Percentiles rank a stretch among this genome's conserved stretches.
phyloP scores from a whole-genome alignment of 495 filamentous ascomycete genomes.

The Penicillium tannophilum region DNA sequence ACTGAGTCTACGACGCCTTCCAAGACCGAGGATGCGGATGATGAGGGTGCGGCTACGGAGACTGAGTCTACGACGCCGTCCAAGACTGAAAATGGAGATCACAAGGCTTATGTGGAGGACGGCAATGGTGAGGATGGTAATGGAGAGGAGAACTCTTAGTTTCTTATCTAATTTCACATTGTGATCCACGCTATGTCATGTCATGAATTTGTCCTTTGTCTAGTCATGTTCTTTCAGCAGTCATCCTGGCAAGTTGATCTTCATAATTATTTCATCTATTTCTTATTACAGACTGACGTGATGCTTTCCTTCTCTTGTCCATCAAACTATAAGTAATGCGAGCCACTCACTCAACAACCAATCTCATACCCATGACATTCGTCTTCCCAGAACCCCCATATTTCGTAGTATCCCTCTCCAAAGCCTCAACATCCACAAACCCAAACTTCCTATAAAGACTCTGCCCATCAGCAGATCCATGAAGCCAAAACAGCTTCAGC shows the following conservation, averaged over 20 bases:
- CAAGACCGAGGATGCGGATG: constrained; percentile 8
- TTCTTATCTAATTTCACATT: background rate
- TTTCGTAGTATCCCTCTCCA: background rate
- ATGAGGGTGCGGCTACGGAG: constrained; percentile 22
- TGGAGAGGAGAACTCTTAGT: constrained; percentile 6
- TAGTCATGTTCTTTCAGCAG: too few relatives aligned
- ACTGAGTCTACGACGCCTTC: constrained; percentile 20
- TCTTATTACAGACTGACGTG: too few relatives aligned
- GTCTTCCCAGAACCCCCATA: constrained; percentile 7
- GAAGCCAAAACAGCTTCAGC: constrained; percentile 5
- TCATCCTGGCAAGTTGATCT: too few relatives aligned
- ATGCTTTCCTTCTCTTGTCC: too few relatives aligned
- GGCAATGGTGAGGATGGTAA: constrained; percentile 4
- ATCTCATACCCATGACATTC: constrained; percentile 7
- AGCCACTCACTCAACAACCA: background rate
- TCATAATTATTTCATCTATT: too few relatives aligned
- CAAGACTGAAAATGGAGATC: constrained; percentile 9
- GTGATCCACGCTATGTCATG: background rate
- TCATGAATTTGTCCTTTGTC: background rate
- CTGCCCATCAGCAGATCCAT: constrained; percentile 4
- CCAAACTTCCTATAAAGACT: constrained; percentile 8
- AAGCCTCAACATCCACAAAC: constrained; percentile 7
- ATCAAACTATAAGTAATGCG: too few relatives aligned
- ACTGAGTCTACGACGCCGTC: constrained; percentile 20
- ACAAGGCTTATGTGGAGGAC: constrained; percentile 26